Evolutionary conservation across 495 filamentous ascomycete species (phyloP), one percentile per base, ranked within the genome.

Genomic region (Xylaria palmicola): DNA sequence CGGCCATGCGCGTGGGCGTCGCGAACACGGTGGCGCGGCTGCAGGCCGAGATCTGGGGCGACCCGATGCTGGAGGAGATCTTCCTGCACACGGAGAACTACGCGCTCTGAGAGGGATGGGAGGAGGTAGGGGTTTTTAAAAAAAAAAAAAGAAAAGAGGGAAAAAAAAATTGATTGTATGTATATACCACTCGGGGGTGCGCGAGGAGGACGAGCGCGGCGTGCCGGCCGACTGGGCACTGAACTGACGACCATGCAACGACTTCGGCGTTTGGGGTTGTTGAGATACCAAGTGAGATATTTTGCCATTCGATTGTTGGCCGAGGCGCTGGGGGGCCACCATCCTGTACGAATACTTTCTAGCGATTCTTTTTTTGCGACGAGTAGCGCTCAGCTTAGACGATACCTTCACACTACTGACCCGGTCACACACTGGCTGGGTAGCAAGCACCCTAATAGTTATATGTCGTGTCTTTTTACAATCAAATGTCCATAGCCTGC

Each of bases 41-140:
- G 68, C 93, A 98, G 80, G 80, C 81, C 36, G 83, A 87, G 73
- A 92, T 98, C 34, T 89, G 90, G 88, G 82, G 80, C 2, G 87
- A 90, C 64, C 82, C 86, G 17, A 81, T 82, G 52, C 84, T 86
- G 44, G 93, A 97, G 69, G 93, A 98, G 83, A 88, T 98, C 59
- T 96, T 92, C 71, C 72, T 98, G 73, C 93, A 97, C 80, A 88
- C 92, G 10, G 93, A 98, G 81, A 97, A 96, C 72, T 96, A 95
- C 75, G 90, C 91, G 39, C 78, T 93, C 52, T 95, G 44, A 39
- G 3, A 32, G 55, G 9, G 44, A 44, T n/a, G 26, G 3, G 27
- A 45, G 13, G 39, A 19, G 22, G 12, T 37, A 44, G 59, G 32
- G n/a, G n/a, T n/a, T n/a, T n/a, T n/a, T n/a, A n/a, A n/a, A n/a